phyloP scores from a whole-genome alignment of 805 yeast genomes.

The Starmerella roubikii region DNA sequence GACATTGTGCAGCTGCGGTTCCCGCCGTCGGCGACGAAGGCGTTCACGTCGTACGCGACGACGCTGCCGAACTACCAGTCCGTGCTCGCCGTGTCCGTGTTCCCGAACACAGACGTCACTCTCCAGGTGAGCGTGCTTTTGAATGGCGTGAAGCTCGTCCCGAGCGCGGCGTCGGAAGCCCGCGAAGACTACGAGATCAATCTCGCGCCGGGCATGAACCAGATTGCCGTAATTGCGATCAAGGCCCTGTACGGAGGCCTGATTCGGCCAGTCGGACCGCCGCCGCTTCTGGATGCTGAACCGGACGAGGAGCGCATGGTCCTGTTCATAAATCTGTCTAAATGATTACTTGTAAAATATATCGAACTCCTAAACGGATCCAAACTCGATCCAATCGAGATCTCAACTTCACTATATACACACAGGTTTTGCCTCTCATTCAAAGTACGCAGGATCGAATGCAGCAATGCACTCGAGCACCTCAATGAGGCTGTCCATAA shows the following conservation, averaged over 20 bases:
- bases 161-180: neutral
- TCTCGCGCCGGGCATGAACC: constrained; percentile 27
- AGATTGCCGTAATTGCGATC: constrained; percentile 23
- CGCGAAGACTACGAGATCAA: constrained; percentile 23
- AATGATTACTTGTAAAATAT: constrained; percentile 21
- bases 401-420: neutral
- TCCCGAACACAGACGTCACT: constrained; percentile 32
- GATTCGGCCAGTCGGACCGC: constrained; percentile 22
- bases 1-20: constrained; percentile 20
- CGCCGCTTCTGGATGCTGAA: constrained; percentile 22
- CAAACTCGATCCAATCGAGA: too few species aligned
- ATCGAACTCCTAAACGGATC: too few species aligned
- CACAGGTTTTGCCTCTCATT: too few species aligned
- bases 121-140: constrained; percentile 23
- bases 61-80: constrained; percentile 37
- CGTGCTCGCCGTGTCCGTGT: constrained; percentile 34
- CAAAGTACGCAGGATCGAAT: constrained; percentile 7
- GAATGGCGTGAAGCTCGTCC: constrained; percentile 22
- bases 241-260: constrained; percentile 17
- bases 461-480: constrained; percentile 39
- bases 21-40: constrained; percentile 18
- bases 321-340: constrained; percentile 19
- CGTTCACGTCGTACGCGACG: constrained; percentile 18
- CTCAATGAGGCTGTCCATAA: constrained; percentile 63
- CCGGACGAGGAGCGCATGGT: constrained; percentile 22